Percentiles rank a stretch among this genome's conserved stretches.
phyloP scores from a whole-genome alignment of 208 protist genomes.

The Leishmania arabica region DNA sequence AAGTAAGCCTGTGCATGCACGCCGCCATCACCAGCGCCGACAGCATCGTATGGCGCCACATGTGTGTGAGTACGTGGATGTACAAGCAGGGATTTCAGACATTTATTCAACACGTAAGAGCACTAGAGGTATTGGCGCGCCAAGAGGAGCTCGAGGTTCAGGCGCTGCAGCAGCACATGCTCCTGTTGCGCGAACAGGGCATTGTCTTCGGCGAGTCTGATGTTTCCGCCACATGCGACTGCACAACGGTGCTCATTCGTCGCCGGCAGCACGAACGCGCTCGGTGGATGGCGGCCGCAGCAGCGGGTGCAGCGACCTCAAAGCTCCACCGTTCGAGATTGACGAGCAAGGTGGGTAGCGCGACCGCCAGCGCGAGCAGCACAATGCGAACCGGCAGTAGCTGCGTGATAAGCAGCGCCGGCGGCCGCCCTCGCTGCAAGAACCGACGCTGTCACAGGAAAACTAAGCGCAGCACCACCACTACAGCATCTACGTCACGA shows the following conservation, averaged over 20 bases:
- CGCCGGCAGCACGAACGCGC: constrained; percentile 32
- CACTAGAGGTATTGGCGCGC: constrained; percentile 26
- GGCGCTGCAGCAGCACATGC: constrained; percentile 64
- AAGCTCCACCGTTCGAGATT: neutral
- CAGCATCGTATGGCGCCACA: constrained; percentile 54
- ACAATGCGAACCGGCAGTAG: constrained; percentile 10
- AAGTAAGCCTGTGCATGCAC: constrained; percentile 56
- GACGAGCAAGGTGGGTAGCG: constrained; percentile 1
- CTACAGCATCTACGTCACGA: neutral
- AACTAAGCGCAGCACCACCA: constrained; percentile 10
- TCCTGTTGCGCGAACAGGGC: constrained; percentile 34
- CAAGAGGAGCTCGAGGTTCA: constrained; percentile 53
- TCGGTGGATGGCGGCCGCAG: constrained; percentile 34
- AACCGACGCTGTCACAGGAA: constrained; percentile 5
- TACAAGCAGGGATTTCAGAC: constrained; percentile 62
- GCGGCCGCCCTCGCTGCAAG: neutral
- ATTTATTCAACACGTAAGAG: constrained; percentile 36
- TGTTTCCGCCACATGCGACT: constrained; percentile 43
- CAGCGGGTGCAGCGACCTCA: neutral
- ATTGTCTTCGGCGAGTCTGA: constrained; percentile 36
- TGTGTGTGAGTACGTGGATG: constrained; percentile 60
- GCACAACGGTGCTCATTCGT: constrained; percentile 30
- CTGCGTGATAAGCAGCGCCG: neutral
- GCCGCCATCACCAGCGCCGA: constrained; percentile 61
- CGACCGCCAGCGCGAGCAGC: constrained; percentile 29